These are phyloP conservation scores for Juglanconis juglandina DNA, from an alignment of 2,329 filamentous ascomycete genomes.

Conservation along the genomic window DNA sequence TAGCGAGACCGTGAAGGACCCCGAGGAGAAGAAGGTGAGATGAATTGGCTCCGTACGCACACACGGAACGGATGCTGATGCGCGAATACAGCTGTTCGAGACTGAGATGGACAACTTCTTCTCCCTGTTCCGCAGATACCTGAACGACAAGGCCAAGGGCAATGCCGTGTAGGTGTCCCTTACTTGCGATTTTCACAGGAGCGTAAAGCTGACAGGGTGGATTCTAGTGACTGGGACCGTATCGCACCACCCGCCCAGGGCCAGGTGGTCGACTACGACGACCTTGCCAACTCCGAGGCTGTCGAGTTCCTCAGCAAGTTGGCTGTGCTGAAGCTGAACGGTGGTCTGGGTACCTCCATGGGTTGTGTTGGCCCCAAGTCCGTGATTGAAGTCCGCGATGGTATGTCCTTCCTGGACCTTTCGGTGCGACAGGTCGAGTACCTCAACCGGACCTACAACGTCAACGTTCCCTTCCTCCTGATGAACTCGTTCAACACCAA, in stretches of 20 bases:
- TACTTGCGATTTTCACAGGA: conserved; percentile 18
- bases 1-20: conserved; percentile 82
- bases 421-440: conserved; percentile 98
- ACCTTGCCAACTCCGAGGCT: conserved; percentile 83
- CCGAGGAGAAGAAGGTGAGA: conserved; percentile 75
- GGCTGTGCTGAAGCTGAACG: conserved; percentile 97
- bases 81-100: conserved; percentile 71
- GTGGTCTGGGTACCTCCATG: conserved; percentile 99
- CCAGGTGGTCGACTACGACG: conserved; percentile 93
- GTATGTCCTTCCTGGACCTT: conserved; percentile 99
- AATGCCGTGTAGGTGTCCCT: conserved; percentile 66
- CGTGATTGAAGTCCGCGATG: conserved; percentile 97
- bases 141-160: conserved; percentile 99
- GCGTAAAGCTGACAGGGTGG: conserved; percentile 4
- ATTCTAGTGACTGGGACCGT: conserved; percentile 82
- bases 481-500: conserved; percentile 99
- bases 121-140: conserved; percentile 92
- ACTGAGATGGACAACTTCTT: conserved; percentile 99
- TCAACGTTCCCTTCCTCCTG: conserved; percentile 96
- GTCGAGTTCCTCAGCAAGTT: conserved; percentile 96
- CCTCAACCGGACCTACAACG: conserved; percentile 95
- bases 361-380: conserved; percentile 99
- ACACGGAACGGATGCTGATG: conserved; percentile 17
- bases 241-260: conserved; percentile 89
- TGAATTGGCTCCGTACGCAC: background rate